A percentile compares a stretch with the other conserved stretches of the same genome.
These are phyloP conservation scores for Neoascochyta sp. DNA, from an alignment of 2,329 filamentous ascomycete genomes.

Conservation along the genomic window DNA sequence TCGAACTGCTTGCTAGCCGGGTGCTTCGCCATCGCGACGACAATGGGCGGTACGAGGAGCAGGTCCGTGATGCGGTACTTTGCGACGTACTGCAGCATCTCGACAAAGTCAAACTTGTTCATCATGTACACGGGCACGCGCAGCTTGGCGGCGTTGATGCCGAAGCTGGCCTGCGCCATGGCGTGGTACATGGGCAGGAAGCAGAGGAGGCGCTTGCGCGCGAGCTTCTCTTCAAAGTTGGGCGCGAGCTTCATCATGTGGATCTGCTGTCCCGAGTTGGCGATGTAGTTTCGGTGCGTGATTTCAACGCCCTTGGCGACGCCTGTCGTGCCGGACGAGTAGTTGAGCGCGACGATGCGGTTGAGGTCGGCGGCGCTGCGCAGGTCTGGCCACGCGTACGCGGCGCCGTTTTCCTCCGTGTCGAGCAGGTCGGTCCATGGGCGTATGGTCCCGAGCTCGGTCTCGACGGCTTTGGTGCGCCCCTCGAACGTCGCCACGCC, in stretches of 20 bases:
- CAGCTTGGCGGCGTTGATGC: conserved; percentile 55
- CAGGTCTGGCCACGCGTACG: conserved; percentile 62
- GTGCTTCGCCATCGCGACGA: conserved; percentile 69
- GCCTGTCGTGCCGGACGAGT: conserved; percentile 75
- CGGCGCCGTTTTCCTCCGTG: conserved; percentile 46
- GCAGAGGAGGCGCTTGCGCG: conserved; percentile 52
- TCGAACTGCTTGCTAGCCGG: conserved; percentile 64
- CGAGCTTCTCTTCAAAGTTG: conserved; percentile 47
- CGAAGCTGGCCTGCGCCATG: conserved; percentile 63
- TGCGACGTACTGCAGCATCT: conserved; percentile 66
- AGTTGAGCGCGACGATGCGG: conserved; percentile 68
- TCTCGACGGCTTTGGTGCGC: conserved; percentile 28
- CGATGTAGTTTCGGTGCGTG: conserved; percentile 70
- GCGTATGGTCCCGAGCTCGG: conserved; percentile 41
- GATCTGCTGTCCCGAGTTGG: conserved; percentile 64
- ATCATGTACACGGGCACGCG: conserved; percentile 73
- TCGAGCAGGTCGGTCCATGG: conserved; percentile 64
- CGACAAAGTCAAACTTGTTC: conserved; percentile 70
- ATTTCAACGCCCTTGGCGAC: conserved; percentile 82
- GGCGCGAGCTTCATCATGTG: conserved; percentile 47
- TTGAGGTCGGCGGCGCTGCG: conserved; percentile 47
- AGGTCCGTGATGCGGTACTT: conserved; percentile 65
- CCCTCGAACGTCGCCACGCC: conserved; percentile 46
- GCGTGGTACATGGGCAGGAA: conserved; percentile 63
- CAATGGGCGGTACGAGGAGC: conserved; percentile 68